Evolutionary conservation across 1,139 yeast genomes (phyloP).

Genomic region (Wickerhamomyces sp.): DNA sequence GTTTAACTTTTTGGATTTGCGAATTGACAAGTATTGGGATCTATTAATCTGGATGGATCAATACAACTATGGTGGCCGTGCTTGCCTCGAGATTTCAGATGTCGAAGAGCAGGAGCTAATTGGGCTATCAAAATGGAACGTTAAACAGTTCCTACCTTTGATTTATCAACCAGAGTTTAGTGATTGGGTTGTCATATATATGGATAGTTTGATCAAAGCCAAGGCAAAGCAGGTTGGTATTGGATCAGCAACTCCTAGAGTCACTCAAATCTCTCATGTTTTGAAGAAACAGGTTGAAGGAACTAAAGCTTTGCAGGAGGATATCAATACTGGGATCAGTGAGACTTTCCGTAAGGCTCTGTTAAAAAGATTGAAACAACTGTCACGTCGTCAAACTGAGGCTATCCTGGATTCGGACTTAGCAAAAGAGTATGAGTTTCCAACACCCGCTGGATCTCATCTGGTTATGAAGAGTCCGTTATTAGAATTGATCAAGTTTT

Average conservation of each 20-base stretch:
- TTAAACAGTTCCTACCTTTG: constrained; percentile 68
- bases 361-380: constrained; percentile 58
- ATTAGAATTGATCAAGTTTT: constrained; percentile 69
- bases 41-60: constrained; percentile 92
- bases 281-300: constrained; percentile 38
- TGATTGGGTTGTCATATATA: constrained; percentile 76
- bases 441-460: constrained; percentile 68
- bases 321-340: constrained; percentile 38
- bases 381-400: constrained; percentile 67
- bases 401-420: constrained; percentile 65
- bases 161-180: constrained; percentile 79
- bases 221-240: constrained; percentile 39
- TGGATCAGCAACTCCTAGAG: constrained; percentile 48
- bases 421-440: constrained; percentile 64
- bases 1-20: constrained; percentile 76
- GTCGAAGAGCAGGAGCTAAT: constrained; percentile 54
- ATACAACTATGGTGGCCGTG: constrained; percentile 81
- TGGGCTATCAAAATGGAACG: constrained; percentile 76
- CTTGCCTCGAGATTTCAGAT: constrained; percentile 56
- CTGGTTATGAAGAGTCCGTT: constrained; percentile 63
- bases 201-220: constrained; percentile 62
- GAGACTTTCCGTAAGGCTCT: constrained; percentile 56
- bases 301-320: constrained; percentile 30
- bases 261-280: constrained; percentile 60
- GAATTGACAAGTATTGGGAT: constrained; percentile 84